Evolutionary conservation across 352 stramenopile species (phyloP).

Genomic region (Phytopythium mirpurense): DNA sequence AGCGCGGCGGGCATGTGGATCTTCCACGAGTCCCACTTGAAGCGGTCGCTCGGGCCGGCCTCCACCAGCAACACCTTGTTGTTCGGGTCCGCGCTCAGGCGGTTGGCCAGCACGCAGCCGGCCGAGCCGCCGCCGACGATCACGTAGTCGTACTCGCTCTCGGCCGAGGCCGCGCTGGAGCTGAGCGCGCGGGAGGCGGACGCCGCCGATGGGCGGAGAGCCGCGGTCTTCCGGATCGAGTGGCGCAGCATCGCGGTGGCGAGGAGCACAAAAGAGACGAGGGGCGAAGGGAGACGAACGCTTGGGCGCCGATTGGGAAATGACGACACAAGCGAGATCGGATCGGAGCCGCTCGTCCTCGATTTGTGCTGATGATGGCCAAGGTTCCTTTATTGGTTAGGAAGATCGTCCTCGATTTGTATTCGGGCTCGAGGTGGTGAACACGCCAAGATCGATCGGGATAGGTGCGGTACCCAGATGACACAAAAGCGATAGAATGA

Average conservation of each 20-base stretch:
- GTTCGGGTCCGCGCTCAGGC: slow-evolving; percentile 71
- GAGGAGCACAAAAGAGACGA: neutral
- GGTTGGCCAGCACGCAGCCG: slow-evolving; percentile 89
- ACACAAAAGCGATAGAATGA: neutral
- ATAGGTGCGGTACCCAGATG: neutral
- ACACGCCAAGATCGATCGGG: too few relatives aligned
- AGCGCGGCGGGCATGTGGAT: slow-evolving; percentile 88
- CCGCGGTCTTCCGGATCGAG: slow-evolving; percentile 10
- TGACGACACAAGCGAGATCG: too few relatives aligned
- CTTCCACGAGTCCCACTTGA: slow-evolving; percentile 88
- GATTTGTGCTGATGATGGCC: too few relatives aligned
- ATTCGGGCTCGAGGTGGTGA: too few relatives aligned
- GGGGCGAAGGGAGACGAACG: neutral
- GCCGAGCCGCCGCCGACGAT: slow-evolving; percentile 89
- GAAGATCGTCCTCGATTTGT: too few relatives aligned
- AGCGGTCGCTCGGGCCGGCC: slow-evolving; percentile 74
- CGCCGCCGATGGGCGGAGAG: neutral
- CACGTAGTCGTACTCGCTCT: slow-evolving; percentile 86
- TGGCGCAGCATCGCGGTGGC: slow-evolving; percentile 15
- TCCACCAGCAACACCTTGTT: slow-evolving; percentile 90
- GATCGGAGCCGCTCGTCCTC: too few relatives aligned
- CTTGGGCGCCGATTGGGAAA: neutral
- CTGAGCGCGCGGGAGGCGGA: slow-evolving; percentile 16
- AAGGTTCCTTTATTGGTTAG: too few relatives aligned
- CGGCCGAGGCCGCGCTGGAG: slow-evolving; percentile 7